phyloP scores from a whole-genome alignment of 768 basidiomycete genomes.

The Kwoniella europaea region DNA sequence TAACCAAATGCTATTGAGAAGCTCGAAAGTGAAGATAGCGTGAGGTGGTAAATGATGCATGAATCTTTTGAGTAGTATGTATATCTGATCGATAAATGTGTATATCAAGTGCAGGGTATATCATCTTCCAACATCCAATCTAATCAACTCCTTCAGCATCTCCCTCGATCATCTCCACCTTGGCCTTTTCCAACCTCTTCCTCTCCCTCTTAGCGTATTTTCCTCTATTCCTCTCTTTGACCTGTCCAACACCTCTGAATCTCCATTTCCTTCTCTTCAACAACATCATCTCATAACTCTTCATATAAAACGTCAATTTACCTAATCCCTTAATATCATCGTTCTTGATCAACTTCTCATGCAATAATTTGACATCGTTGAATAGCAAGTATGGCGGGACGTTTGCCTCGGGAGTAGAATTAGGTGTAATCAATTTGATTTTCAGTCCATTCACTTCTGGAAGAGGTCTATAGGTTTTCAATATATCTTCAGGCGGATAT shows the following conservation, averaged over 20 bases:
- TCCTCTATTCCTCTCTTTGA: not conserved
- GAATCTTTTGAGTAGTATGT: not conserved
- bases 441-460: slow-evolving; percentile 60
- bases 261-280: slow-evolving; percentile 64
- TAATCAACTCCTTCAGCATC: not conserved
- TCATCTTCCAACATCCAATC: not conserved
- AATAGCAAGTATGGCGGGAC: slow-evolving; percentile 82
- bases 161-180: not conserved
- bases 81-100: too few relatives aligned
- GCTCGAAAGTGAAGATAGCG: not conserved
- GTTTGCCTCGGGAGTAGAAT: slow-evolving; percentile 72
- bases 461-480: slow-evolving; percentile 53
- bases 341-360: slow-evolving; percentile 69
- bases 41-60: not conserved
- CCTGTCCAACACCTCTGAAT: slow-evolving; percentile 16
- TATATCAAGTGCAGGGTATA: not conserved
- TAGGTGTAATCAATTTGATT: slow-evolving; percentile 68
- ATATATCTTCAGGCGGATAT: slow-evolving; percentile 69
- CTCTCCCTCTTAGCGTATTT: slow-evolving; percentile 1
- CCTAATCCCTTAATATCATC: slow-evolving; percentile 63
- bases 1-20: not conserved
- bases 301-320: slow-evolving; percentile 74
- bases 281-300: slow-evolving; percentile 74
- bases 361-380: slow-evolving; percentile 75
- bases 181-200: not conserved